Conservation (phyloP, 495 filamentous ascomycete species). For the Aspergillus indologenus region DNA sequence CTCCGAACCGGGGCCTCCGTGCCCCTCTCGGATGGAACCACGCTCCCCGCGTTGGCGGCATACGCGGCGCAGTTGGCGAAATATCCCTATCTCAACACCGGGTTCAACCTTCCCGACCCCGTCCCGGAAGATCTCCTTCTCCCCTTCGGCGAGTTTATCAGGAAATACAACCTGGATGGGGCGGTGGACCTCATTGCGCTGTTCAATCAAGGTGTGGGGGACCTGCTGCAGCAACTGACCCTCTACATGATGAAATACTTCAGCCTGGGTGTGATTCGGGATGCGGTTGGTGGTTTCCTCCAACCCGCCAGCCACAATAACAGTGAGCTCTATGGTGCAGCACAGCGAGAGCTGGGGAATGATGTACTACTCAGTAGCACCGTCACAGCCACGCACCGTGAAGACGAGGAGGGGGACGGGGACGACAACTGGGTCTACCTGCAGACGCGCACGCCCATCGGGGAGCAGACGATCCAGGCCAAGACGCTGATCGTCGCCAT, state of each 20-base stretch:
- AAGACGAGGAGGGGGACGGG: too few species aligned
- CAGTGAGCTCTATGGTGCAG: conserved; percentile 1
- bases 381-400: not conserved
- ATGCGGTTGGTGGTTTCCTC: not conserved
- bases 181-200: not conserved
- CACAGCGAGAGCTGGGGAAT: not conserved
- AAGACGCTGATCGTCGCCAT: conserved; percentile 44
- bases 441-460: not conserved
- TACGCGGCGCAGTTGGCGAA: conserved; percentile 33
- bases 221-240: conserved; percentile 22
- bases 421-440: not conserved
- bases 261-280: not conserved
- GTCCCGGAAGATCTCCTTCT: conserved; percentile 48
- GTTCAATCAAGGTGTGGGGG: conserved; percentile 19
- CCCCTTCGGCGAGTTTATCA: conserved; percentile 45
- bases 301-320: conserved; percentile 4
- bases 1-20: not conserved
- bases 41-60: conserved; percentile 14
- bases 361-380: not conserved
- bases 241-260: conserved; percentile 21
- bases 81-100: conserved; percentile 42
- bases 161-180: conserved; percentile 38
- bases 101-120: conserved; percentile 41
- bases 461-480: conserved; percentile 28
- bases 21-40: not conserved